Evolutionary conservation across 2,329 filamentous ascomycete species (phyloP).

Genomic region (Purpureocillium takamizusanense): DNA sequence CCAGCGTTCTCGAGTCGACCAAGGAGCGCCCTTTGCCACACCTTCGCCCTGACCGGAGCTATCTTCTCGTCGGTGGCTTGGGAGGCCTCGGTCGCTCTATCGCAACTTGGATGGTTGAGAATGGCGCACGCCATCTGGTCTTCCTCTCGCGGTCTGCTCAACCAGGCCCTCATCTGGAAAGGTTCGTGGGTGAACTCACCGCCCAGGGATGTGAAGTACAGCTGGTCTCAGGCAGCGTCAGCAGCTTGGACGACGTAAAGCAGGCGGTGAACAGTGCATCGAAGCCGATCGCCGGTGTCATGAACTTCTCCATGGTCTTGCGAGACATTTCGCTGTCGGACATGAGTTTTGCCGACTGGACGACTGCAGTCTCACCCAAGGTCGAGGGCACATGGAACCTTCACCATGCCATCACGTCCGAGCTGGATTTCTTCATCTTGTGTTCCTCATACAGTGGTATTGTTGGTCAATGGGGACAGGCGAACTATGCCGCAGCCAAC

Average conservation of each 20-base stretch:
- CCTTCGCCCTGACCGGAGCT: slow-evolving; percentile 11
- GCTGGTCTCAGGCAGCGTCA: slow-evolving; percentile 24
- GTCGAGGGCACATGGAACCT: slow-evolving; percentile 25
- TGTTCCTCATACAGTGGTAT: slow-evolving; percentile 17
- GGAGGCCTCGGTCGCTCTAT: slow-evolving; percentile 21
- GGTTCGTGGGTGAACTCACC: slow-evolving; percentile 13
- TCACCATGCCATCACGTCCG: slow-evolving; percentile 11
- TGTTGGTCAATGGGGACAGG: slow-evolving; percentile 21
- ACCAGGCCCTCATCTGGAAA: slow-evolving; percentile 5
- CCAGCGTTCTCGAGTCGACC: background rate
- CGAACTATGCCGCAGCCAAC: slow-evolving; percentile 30
- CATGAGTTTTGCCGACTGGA: slow-evolving; percentile 25
- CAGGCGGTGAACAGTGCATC: slow-evolving; percentile 10
- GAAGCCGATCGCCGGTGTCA: slow-evolving; percentile 25
- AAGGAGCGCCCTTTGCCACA: slow-evolving; percentile 1
- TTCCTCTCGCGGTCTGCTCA: slow-evolving; percentile 17
- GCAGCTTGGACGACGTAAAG: slow-evolving; percentile 15
- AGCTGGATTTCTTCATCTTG: slow-evolving; percentile 25
- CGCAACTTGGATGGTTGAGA: slow-evolving; percentile 18
- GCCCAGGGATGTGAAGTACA: slow-evolving; percentile 14
- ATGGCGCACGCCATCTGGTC: slow-evolving; percentile 17
- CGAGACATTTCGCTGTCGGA: slow-evolving; percentile 6
- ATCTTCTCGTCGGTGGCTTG: slow-evolving; percentile 21
- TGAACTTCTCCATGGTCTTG: slow-evolving; percentile 31
- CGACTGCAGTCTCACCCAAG: slow-evolving; percentile 16